Evolutionary conservation across 228 moss, liverwort and hornwort species (phyloP), one percentile per base, ranked within the genome.

Genomic region (Sphagnum fallax): DNA sequence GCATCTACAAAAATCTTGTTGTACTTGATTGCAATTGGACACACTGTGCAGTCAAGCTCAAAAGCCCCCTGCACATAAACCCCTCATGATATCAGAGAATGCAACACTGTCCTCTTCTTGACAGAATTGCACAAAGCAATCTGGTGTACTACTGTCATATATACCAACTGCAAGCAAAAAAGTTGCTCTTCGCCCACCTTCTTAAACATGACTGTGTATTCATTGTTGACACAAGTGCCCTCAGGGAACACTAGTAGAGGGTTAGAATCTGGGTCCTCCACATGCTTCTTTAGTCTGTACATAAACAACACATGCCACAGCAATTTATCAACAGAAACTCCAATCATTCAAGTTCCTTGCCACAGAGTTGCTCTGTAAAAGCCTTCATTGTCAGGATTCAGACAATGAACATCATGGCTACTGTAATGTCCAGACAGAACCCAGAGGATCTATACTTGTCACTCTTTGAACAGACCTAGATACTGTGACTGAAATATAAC

Each of bases 1-100:
- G 95, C 92, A 80, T 95, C 92, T 55, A 96, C 96, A 85, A 96
- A 92, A 72, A 96, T 96, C 82, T 96, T 96, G 82, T 96, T 96
- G 83, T 96, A 96, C 72, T 96, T 96, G 66, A 96, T 89, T 69
- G 91, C 92, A 71, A 96, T 86, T 10, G 96, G 96, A 68, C 91
- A 89, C 67, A 96, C 96, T 59, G 86, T 82, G 79, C 92, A 96
- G 82, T 91, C 92, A 11, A 96, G 91, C 79, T 96, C 96, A 87
- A 96, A 96, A 13, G 96, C 96, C 73, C 96, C 96, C 96, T 95
- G 89, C 51, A 55, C 8, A 8, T 12, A 55, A 8, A 8, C 55
- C 8, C 55, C 12, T 12, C 55, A 55, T 8, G 12, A 55, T 12
- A 55, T 55, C 55, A 55, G 55, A 8, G 12, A 55, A 8, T 55